A percentile compares a stretch with the other conserved stretches of the same genome.
phyloP scores from a whole-genome alignment of 148 eudicot genomes.

The Linanthus parryae region DNA sequence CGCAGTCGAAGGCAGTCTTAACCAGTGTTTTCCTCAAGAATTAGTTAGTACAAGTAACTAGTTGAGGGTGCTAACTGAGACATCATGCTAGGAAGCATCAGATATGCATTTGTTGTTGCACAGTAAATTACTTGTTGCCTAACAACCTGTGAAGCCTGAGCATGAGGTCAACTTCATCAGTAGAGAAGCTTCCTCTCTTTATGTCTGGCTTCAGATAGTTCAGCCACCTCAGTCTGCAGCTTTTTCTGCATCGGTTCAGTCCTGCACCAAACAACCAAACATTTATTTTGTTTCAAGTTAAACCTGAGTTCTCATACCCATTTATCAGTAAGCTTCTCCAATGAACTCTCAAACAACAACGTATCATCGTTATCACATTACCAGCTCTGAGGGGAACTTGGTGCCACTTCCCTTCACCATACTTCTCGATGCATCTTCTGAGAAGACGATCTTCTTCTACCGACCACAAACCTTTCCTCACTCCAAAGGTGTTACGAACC shows the following conservation, averaged over 20 bases:
- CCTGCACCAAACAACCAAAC: too few relatives aligned
- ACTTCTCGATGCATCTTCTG: conserved; percentile 3
- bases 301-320: too few relatives aligned
- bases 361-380: too few relatives aligned
- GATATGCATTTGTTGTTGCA: too few relatives aligned
- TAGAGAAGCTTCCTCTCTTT: conserved; percentile 12
- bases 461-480: conserved; percentile 9
- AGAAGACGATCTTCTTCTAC: conserved; percentile 6
- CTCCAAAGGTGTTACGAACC: background rate
- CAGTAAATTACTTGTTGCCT: conserved; percentile 28
- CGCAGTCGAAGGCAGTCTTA: background rate
- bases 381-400: conserved; percentile 11
- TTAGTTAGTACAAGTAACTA: background rate
- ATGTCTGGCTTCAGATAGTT: conserved; percentile 29
- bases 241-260: conserved; percentile 26
- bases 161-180: conserved; percentile 16
- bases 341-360: too few relatives aligned
- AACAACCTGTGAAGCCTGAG: conserved; percentile 20
- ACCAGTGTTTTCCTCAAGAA: background rate
- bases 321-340: too few relatives aligned
- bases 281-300: too few relatives aligned
- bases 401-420: conserved; percentile 10
- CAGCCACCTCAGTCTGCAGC: conserved; percentile 27
- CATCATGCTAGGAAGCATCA: too few relatives aligned
- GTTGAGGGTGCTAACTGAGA: background rate